Percentiles rank a stretch among this genome's conserved stretches.
Conservation (phyloP, 139 green algal species). For the Pleodorina starrii region DNA sequence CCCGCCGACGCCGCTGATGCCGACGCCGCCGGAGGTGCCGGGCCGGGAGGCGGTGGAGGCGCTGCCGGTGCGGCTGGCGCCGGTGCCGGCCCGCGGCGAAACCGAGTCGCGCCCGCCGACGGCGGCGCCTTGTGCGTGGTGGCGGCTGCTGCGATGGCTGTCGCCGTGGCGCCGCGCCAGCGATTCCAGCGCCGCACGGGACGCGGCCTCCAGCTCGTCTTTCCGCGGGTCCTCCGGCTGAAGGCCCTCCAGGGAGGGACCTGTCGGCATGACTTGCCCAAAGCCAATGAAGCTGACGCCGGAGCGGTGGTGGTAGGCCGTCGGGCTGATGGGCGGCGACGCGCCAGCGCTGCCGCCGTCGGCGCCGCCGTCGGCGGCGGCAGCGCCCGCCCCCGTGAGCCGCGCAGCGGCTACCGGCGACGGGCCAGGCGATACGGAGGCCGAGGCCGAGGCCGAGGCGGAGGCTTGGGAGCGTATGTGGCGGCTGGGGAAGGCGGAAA, state of each 20-base stretch:
- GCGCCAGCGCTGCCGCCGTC: background rate
- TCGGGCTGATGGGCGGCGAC: background rate
- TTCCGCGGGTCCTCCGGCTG: background rate
- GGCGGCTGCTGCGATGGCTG: background rate
- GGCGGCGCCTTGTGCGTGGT: background rate
- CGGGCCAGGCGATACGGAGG: background rate
- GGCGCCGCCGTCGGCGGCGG: background rate
- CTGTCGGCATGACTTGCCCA: background rate
- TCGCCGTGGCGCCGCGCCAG: conserved; percentile 18
- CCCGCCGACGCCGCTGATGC: background rate
- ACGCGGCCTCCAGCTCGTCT: background rate
- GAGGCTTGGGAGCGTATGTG: background rate
- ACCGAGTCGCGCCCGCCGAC: no score
- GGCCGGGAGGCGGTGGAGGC: conserved; percentile 4
- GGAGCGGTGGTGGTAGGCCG: conserved; percentile 26
- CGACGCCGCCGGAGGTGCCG: background rate
- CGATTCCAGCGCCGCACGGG: background rate
- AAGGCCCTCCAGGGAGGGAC: conserved; percentile 21
- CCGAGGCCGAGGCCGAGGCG: background rate
- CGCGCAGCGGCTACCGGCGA: background rate
- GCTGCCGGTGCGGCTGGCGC: background rate
- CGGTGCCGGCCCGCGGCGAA: background rate
- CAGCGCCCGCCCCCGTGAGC: background rate
- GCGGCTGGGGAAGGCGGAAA: background rate
- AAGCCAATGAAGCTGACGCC: background rate